phyloP scores from a whole-genome alignment of 176 grass and related monocot species.

The Secale cereale region DNA sequence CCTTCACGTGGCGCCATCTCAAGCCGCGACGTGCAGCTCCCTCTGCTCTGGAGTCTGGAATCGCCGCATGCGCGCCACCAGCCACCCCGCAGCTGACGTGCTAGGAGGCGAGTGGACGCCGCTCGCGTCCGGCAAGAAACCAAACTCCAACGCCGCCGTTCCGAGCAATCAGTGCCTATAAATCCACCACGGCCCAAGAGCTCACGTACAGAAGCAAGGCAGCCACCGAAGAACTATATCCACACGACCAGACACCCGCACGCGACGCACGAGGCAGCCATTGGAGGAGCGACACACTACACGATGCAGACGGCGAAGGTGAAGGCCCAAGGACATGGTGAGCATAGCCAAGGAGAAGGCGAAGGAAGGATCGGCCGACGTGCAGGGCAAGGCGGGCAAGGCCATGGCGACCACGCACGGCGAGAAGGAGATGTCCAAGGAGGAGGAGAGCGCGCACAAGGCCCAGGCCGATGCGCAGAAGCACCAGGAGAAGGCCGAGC shows the following conservation, averaged over 20 bases:
- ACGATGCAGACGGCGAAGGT: constrained; percentile 50
- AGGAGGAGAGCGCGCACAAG: constrained; percentile 40
- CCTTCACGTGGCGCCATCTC: not conserved
- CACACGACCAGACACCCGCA: not conserved
- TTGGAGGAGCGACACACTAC: not conserved
- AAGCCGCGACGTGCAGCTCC: constrained; percentile 21
- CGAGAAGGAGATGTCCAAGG: constrained; percentile 44
- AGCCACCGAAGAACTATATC: no score
- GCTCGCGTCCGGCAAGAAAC: not conserved
- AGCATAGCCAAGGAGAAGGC: constrained; percentile 57
- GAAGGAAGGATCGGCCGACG: constrained; percentile 40
- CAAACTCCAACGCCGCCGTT: not conserved
- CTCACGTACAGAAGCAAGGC: not conserved
- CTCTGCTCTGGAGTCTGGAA: not conserved
- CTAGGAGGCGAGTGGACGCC: not conserved
- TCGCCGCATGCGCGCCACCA: constrained; percentile 19
- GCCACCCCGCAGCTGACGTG: not conserved
- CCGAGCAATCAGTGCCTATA: not conserved
- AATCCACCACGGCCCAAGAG: not conserved
- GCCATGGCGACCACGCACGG: constrained; percentile 38
- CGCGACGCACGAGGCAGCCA: not conserved
- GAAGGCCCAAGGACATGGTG: constrained; percentile 52
- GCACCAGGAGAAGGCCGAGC: constrained; percentile 63
- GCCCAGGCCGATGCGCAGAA: constrained; percentile 45
- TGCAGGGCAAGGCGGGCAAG: constrained; percentile 35